Evolutionary conservation across 2,329 filamentous ascomycete species (phyloP).

Genomic region (Dissoconium aciculare): DNA sequence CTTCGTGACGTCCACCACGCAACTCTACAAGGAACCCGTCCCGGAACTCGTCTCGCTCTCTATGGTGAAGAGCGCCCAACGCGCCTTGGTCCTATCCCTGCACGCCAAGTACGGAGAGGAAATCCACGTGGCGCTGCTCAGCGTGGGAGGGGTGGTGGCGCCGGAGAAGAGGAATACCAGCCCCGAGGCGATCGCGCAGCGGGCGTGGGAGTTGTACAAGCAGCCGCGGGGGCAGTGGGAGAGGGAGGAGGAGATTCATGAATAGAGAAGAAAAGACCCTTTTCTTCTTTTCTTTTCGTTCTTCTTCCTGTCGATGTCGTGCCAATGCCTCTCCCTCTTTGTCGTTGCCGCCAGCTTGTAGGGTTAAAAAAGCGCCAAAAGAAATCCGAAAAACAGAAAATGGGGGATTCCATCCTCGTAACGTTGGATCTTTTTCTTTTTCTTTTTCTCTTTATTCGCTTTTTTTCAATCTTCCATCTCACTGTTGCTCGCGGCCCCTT

Average conservation of each 20-base stretch:
- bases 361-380: too few relatives aligned
- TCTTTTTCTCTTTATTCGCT: too few relatives aligned
- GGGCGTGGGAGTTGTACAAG: constrained; percentile 32
- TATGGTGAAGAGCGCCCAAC: constrained; percentile 38
- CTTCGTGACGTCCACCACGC: constrained; percentile 34
- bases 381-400: too few relatives aligned
- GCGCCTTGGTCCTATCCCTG: constrained; percentile 35
- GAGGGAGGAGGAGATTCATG: constrained; percentile 28
- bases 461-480: too few relatives aligned
- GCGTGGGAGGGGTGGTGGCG: constrained; percentile 31
- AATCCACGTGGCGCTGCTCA: constrained; percentile 36
- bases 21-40: constrained; percentile 34
- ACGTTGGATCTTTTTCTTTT: too few relatives aligned
- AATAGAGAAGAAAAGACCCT: constrained; percentile 9
- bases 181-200: constrained; percentile 32
- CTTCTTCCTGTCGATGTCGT: too few relatives aligned
- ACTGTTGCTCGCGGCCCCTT: too few relatives aligned
- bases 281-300: too few relatives aligned
- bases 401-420: too few relatives aligned
- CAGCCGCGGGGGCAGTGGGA: constrained; percentile 24
- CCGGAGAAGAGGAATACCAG: constrained; percentile 29
- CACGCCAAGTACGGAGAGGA: constrained; percentile 27
- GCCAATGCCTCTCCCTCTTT: too few relatives aligned
- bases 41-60: constrained; percentile 36
- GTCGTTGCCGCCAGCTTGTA: too few relatives aligned